A percentile compares a stretch with the other conserved stretches of the same genome.
Evolutionary conservation across 2,329 filamentous ascomycete species (phyloP).

Genomic region (Ascochyta clinopodiicola): DNA sequence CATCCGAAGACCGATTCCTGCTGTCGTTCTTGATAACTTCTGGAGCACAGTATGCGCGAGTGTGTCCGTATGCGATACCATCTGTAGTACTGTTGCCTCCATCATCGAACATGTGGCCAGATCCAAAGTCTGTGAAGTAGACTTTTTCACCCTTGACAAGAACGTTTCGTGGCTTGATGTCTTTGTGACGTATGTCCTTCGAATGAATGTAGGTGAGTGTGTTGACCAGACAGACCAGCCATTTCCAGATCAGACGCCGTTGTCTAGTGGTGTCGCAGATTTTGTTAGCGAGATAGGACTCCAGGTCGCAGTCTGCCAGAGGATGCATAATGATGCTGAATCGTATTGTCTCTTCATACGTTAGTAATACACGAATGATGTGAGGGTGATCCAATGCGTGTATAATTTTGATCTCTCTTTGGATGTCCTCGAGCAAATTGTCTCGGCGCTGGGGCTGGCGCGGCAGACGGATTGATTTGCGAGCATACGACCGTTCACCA

Average conservation of each 20-base stretch:
- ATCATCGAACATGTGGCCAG: slow-evolving; percentile 20
- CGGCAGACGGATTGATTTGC: slow-evolving; percentile 1
- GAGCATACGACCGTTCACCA: neutral
- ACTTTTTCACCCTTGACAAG: slow-evolving; percentile 19
- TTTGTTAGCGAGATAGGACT: neutral
- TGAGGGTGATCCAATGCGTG: neutral
- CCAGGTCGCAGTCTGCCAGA: neutral
- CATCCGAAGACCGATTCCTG: slow-evolving; percentile 28
- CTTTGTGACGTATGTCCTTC: slow-evolving; percentile 24
- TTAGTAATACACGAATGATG: neutral
- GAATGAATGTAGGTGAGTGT: slow-evolving; percentile 22
- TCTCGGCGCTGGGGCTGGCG: neutral
- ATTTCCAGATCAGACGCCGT: neutral
- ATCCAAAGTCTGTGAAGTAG: slow-evolving; percentile 32
- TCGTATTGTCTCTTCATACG: neutral
- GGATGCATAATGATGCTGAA: slow-evolving; percentile 4
- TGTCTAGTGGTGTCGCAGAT: neutral
- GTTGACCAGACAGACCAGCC: slow-evolving; percentile 13
- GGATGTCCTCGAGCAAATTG: neutral
- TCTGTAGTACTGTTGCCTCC: slow-evolving; percentile 21
- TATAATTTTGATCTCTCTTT: neutral
- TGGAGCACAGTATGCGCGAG: slow-evolving; percentile 28
- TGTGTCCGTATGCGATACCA: slow-evolving; percentile 13
- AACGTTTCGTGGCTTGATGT: slow-evolving; percentile 27
- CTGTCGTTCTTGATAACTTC: slow-evolving; percentile 21